Conservation (phyloP, 257 asterid genomes). For the Rhazya stricta region DNA sequence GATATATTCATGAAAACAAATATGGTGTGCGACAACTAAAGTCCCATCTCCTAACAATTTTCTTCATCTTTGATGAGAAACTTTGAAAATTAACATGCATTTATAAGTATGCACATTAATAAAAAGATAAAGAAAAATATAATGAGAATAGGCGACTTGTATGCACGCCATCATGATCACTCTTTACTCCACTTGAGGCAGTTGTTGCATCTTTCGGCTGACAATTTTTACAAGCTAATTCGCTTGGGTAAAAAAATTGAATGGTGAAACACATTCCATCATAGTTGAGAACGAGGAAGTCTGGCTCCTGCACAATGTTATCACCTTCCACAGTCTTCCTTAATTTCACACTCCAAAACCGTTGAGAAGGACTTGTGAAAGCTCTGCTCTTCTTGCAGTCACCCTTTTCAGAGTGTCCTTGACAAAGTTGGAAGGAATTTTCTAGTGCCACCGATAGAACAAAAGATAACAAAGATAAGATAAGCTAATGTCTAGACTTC, state of each 20-base stretch:
- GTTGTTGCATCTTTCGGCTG: neutral
- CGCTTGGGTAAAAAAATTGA: neutral
- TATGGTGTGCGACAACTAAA: too few relatives aligned
- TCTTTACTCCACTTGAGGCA: neutral
- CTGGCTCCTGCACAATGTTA: neutral
- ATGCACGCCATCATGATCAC: too few relatives aligned
- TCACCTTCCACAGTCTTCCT: neutral
- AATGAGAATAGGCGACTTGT: too few relatives aligned
- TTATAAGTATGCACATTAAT: too few relatives aligned
- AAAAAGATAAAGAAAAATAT: too few relatives aligned
- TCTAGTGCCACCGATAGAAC: conserved; percentile 1
- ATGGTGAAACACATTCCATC: conserved; percentile 11
- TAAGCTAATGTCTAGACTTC: neutral
- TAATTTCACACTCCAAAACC: conserved; percentile 1
- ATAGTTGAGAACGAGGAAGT: conserved; percentile 8
- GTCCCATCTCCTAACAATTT: too few relatives aligned
- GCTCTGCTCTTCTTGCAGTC: neutral
- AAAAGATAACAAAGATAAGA: too few relatives aligned
- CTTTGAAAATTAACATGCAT: too few relatives aligned
- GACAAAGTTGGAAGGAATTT: conserved; percentile 7
- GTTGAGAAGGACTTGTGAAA: conserved; percentile 2
- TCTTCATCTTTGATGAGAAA: too few relatives aligned
- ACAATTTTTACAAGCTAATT: neutral
- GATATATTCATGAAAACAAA: too few relatives aligned
- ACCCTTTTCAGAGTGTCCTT: neutral